A percentile compares a stretch with the other conserved stretches of the same genome.
Conservation (phyloP, 306 rosid species). For the Quercus alba region DNA sequence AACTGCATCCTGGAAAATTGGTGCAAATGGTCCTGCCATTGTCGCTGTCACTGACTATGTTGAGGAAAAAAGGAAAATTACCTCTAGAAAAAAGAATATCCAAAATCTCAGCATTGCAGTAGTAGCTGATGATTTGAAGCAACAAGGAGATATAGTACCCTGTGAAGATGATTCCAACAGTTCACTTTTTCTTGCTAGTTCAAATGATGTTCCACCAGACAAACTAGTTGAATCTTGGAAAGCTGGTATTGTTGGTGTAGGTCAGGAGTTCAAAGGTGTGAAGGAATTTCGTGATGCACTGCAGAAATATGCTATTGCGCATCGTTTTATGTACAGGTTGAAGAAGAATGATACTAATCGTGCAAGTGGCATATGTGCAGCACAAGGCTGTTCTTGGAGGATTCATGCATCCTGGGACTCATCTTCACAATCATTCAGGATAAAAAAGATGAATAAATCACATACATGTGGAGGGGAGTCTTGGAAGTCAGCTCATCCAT, state of each 20-base stretch:
- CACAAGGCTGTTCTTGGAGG: conserved; percentile 52
- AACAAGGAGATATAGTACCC: background rate
- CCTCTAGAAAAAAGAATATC: conserved; percentile 23
- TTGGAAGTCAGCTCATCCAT: conserved; percentile 45
- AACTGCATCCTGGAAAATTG: conserved; percentile 31
- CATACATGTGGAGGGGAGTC: conserved; percentile 49
- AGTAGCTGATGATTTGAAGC: conserved; percentile 13
- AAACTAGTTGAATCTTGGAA: conserved; percentile 42
- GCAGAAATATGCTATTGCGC: conserved; percentile 54
- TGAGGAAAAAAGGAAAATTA: conserved; percentile 25
- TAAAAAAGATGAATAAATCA: conserved; percentile 33
- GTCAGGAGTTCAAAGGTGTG: conserved; percentile 50
- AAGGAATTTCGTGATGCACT: conserved; percentile 49
- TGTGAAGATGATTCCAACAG: conserved; percentile 14
- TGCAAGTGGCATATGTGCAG: conserved; percentile 43
- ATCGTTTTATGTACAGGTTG: conserved; percentile 47
- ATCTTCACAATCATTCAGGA: conserved; percentile 33
- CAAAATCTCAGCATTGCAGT: background rate
- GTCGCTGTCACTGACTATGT: conserved; percentile 17
- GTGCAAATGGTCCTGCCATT: conserved; percentile 27
- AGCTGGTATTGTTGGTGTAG: conserved; percentile 41
- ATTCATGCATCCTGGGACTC: conserved; percentile 59
- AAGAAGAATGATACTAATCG: conserved; percentile 49
- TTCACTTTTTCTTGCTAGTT: background rate
- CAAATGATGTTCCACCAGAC: conserved; percentile 36